A percentile compares a stretch with the other conserved stretches of the same genome.
Evolutionary conservation across 78 protist genomes (phyloP).

Genomic region (Guillardia theta): DNA sequence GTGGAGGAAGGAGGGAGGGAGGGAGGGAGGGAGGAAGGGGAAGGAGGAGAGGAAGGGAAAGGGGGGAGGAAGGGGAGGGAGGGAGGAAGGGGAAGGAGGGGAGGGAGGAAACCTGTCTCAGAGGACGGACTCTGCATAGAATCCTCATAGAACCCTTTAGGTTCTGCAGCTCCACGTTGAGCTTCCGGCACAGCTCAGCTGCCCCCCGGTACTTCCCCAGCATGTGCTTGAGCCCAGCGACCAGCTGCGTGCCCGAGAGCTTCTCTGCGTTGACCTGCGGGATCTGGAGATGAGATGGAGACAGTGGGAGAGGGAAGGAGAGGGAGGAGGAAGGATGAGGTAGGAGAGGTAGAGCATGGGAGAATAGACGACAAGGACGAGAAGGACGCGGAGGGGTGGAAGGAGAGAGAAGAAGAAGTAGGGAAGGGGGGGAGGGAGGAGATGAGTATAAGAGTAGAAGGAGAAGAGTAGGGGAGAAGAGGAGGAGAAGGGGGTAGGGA

Average conservation of each 20-base stretch:
- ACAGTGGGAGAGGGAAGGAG: background rate
- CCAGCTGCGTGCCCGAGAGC: background rate
- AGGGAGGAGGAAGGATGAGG: background rate
- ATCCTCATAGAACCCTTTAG: background rate
- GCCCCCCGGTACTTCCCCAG: background rate
- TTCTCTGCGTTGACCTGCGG: background rate
- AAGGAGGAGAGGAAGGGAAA: background rate
- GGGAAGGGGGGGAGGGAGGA: background rate
- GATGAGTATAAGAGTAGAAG: background rate
- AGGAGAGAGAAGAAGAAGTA: background rate
- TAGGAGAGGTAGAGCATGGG: background rate
- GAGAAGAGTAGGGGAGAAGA: background rate
- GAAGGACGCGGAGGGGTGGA: background rate
- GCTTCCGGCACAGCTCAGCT: background rate
- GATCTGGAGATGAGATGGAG: background rate
- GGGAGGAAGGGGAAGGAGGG: background rate
- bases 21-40: background rate
- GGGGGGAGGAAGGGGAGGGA: conserved; percentile 12
- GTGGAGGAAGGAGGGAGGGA: background rate
- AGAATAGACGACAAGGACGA: background rate
- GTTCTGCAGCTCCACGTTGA: background rate
- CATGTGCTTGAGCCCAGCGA: background rate
- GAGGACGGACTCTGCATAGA: background rate
- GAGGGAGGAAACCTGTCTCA: background rate
- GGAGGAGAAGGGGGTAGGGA: background rate